Evolutionary conservation across 164 flowering plant genomes (phyloP).

Genomic region (Umbilicus rupestris): DNA sequence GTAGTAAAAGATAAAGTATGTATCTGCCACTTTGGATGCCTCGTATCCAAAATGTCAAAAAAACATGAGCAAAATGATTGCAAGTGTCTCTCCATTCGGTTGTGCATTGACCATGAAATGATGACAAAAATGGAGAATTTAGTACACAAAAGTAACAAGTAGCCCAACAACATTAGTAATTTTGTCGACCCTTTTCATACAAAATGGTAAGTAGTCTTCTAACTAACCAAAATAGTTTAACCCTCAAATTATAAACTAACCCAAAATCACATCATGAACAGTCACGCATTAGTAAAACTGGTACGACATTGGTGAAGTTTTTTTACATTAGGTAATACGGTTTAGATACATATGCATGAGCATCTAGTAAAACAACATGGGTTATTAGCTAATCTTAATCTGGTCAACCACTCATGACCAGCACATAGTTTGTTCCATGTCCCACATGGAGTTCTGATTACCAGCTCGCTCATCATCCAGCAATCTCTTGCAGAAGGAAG

Average conservation of each 20-base stretch:
- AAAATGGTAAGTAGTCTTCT: no score
- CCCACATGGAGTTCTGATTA: conserved; percentile 31
- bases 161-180: conserved; percentile 5
- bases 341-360: no score
- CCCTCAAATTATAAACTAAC: no score
- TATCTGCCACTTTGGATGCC: conserved; percentile 4
- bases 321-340: not conserved
- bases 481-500: not conserved
- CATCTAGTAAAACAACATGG: not conserved
- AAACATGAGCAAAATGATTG: no score
- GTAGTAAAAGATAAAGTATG: no score
- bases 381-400: no score
- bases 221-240: no score
- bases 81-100: conserved; percentile 5
- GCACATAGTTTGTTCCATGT: conserved; percentile 8
- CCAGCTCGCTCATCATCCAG: no score
- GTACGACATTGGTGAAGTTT: no score
- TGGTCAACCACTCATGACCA: not conserved
- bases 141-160: conserved; percentile 1
- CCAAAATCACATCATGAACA: no score
- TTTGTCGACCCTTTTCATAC: not conserved
- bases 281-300: no score
- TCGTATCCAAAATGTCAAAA: not conserved
- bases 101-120: conserved; percentile 1
- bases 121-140: conserved; percentile 2